Evolutionary conservation across 805 yeast species (phyloP), one percentile per base, ranked within the genome.

Genomic region (Ogataea kodamae): DNA sequence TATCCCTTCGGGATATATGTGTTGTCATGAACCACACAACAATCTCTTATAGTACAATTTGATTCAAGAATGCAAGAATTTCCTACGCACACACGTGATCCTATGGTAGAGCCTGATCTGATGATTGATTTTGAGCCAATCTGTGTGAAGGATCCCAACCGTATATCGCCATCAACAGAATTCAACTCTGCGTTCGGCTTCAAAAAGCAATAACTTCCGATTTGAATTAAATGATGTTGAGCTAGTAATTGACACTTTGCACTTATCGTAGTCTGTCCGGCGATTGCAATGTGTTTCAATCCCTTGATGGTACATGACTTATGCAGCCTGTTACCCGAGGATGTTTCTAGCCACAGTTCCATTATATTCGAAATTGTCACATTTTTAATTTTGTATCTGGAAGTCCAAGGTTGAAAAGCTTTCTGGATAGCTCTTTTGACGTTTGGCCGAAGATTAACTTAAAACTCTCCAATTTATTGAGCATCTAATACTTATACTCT

Each of bases 31-130:
- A 76, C 58, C 3, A 71, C 40, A 35, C 76, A 72, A 46, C 79
- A 72, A 31, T 76, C 83, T 46, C 72, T 65, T 9, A 76, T 52
- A 1, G 67, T 57, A 6, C 67, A 56, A 15, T 59, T 45, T 24
- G 61, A 54, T 1, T 54, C 61, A 10, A 76, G 40, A 0, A 40
- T 33, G 38, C 76, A 71, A 20, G 57, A 42, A 1, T 40, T 39
- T 5, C 76, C 81, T 3, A 76, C 55, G 7, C 60, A 37, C 1
- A 74, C 79, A 14, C 80, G 49, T 37, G 62, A 70, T 0, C 81
- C 81, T 5, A 76, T 54, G 24, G 48, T 59, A 3, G 62, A 56
- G 50, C 67, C 62, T 13, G 53, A 40, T 3, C 15, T 6, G 2
- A 76, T 37, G 2, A 19, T 30, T 12, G 65, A 42, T 22, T 55